Conservation (phyloP, 2,329 filamentous ascomycete genomes). For the Colletotrichum eremochloae region DNA sequence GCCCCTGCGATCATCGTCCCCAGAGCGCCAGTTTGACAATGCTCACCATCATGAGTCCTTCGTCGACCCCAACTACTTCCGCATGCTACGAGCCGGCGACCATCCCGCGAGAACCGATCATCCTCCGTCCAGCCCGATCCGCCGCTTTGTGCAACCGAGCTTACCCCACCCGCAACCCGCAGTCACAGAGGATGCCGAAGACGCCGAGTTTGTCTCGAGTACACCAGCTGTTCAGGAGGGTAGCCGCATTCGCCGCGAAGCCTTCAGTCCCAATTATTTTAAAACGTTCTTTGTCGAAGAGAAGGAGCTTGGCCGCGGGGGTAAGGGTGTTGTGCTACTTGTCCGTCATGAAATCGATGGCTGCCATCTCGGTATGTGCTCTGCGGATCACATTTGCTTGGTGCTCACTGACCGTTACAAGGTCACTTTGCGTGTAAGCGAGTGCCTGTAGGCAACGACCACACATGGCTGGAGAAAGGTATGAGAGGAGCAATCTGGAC, state of each 20-base stretch:
- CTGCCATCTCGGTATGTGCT: slow-evolving; percentile 73
- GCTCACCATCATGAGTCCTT: slow-evolving; percentile 71
- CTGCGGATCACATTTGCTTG: not conserved
- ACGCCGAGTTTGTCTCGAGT: slow-evolving; percentile 67
- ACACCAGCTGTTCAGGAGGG: slow-evolving; percentile 64
- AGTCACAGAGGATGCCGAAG: slow-evolving; percentile 49
- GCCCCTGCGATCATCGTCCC: slow-evolving; percentile 67
- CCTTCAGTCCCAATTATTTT: slow-evolving; percentile 95
- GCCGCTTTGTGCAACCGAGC: slow-evolving; percentile 64
- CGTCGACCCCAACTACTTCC: slow-evolving; percentile 94
- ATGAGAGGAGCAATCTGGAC: not conserved
- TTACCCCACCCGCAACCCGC: slow-evolving; percentile 47
- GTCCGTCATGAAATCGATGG: slow-evolving; percentile 93
- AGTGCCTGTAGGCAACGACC: slow-evolving; percentile 94
- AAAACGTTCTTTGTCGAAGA: slow-evolving; percentile 93
- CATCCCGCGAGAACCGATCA: slow-evolving; percentile 60
- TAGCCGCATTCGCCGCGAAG: slow-evolving; percentile 84
- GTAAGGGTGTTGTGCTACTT: slow-evolving; percentile 94
- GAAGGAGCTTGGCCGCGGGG: slow-evolving; percentile 85
- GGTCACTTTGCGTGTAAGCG: slow-evolving; percentile 95
- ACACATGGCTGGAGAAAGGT: slow-evolving; percentile 92
- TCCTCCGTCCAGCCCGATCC: slow-evolving; percentile 66
- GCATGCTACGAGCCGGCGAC: slow-evolving; percentile 79
- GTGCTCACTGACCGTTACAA: slow-evolving; percentile 38
- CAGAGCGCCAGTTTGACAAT: slow-evolving; percentile 64